phyloP scores from a whole-genome alignment of 805 yeast genomes.

The Ogataea naganishii region DNA sequence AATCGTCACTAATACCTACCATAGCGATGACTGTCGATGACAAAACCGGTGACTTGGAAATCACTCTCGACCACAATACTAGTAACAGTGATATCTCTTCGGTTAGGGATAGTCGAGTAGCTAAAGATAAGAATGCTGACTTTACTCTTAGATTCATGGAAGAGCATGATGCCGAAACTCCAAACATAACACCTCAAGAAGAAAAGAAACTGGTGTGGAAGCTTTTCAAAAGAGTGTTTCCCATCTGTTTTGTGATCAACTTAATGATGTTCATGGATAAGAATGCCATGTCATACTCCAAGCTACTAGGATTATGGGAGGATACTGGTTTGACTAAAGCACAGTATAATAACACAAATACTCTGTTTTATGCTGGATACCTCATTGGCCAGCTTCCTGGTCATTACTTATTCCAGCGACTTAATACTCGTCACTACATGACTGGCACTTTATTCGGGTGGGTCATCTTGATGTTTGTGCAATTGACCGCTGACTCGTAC shows the following conservation, averaged over 20 bases:
- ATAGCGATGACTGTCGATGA: no score
- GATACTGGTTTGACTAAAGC: constrained; percentile 35
- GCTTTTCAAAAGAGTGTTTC: constrained; percentile 15
- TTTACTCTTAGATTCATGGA: constrained; percentile 17
- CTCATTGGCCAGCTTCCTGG: constrained; percentile 36
- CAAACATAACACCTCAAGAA: constrained; percentile 13
- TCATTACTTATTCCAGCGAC: constrained; percentile 32
- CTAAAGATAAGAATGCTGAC: constrained; percentile 19
- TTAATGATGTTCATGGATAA: constrained; percentile 30
- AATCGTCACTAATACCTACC: no score
- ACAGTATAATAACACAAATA: constrained; percentile 38
- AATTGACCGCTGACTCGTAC: constrained; percentile 35
- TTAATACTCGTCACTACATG: constrained; percentile 32
- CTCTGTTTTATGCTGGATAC: constrained; percentile 46
- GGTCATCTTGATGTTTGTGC: constrained; percentile 37
- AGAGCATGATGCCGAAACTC: constrained; percentile 7
- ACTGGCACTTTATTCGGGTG: constrained; percentile 29
- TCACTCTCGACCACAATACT: no score
- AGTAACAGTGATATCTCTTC: no score
- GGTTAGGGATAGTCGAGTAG: not conserved
- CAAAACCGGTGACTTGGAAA: no score
- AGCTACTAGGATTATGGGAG: constrained; percentile 34
- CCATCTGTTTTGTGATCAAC: constrained; percentile 14
- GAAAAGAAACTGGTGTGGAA: constrained; percentile 11
- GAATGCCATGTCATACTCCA: constrained; percentile 31